These are phyloP conservation scores for Lasiodiplodia sp. DNA, from an alignment of 2,329 filamentous ascomycete genomes.

Conservation along the genomic window DNA sequence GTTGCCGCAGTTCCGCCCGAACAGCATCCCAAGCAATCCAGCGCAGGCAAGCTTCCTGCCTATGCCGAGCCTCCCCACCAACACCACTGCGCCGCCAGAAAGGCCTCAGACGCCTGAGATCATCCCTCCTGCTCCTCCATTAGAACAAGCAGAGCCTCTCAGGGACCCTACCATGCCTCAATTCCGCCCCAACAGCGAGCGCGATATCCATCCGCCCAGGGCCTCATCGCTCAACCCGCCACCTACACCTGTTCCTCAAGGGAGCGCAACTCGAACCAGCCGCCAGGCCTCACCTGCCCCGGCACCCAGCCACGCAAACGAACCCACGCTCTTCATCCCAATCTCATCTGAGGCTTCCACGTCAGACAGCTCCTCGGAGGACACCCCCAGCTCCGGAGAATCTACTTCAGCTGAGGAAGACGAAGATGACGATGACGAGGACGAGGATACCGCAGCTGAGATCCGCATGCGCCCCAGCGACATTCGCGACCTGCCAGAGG, in stretches of 20 bases:
- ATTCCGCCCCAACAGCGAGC: constrained; percentile 65
- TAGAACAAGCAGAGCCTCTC: neutral
- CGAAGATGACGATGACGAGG: constrained; percentile 21
- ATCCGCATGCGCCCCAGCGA: constrained; percentile 21
- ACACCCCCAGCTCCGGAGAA: constrained; percentile 15
- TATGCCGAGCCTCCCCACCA: constrained; percentile 7
- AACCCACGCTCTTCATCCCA: constrained; percentile 23
- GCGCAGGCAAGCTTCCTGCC: constrained; percentile 1
- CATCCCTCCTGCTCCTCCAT: neutral
- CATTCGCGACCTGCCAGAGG: constrained; percentile 18
- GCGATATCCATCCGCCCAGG: constrained; percentile 31
- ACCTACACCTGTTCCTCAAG: neutral
- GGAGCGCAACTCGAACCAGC: neutral
- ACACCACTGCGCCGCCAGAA: constrained; percentile 18
- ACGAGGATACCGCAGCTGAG: neutral
- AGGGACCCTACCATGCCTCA: constrained; percentile 72
- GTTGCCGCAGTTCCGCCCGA: constrained; percentile 72
- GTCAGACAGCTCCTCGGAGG: constrained; percentile 11
- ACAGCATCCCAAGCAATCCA: constrained; percentile 43
- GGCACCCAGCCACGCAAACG: constrained; percentile 18
- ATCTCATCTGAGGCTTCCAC: constrained; percentile 16
- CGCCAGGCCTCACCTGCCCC: constrained; percentile 14
- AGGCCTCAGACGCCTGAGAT: constrained; percentile 1
- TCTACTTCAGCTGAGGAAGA: constrained; percentile 18
- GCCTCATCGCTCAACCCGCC: constrained; percentile 11